Evolutionary conservation across 768 basidiomycete species (phyloP).

Genomic region (Termitomyces sp.): DNA sequence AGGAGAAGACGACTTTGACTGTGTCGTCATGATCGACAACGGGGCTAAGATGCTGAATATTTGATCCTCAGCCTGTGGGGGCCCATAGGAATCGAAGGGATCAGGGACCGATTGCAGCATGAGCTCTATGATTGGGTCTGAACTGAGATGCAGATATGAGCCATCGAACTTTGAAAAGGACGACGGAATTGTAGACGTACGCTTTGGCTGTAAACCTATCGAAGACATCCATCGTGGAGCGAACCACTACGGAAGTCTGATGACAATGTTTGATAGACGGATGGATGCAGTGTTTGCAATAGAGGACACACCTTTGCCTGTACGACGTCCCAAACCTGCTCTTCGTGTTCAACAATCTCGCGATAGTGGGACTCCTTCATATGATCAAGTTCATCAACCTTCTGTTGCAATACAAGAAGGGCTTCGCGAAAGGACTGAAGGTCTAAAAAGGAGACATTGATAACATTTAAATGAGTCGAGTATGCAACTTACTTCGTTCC

Average conservation of each 20-base stretch:
- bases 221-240: conserved; percentile 89
- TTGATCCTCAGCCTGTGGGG: conserved; percentile 81
- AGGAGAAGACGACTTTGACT: conserved; percentile 53
- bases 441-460: conserved; percentile 40
- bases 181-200: conserved; percentile 39
- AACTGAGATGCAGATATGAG: conserved; percentile 35
- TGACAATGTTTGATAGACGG: conserved; percentile 6
- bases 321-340: conserved; percentile 92
- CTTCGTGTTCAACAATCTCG: conserved; percentile 87
- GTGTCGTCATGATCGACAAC: conserved; percentile 62
- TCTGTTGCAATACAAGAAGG: conserved; percentile 70
- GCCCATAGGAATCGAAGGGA: conserved; percentile 89
- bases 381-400: conserved; percentile 88
- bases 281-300: background rate
- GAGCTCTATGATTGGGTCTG: conserved; percentile 86
- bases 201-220: conserved; percentile 83
- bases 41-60: conserved; percentile 93
- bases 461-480: background rate
- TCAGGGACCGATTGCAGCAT: conserved; percentile 89
- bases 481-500: conserved; percentile 62
- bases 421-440: conserved; percentile 86
- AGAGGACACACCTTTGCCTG: conserved; percentile 63
- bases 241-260: conserved; percentile 75
- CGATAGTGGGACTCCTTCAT: conserved; percentile 83
- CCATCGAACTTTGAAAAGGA: background rate